These are phyloP conservation scores for Microsporum ferrugineum DNA, from an alignment of 2,329 filamentous ascomycete genomes.

Conservation along the genomic window DNA sequence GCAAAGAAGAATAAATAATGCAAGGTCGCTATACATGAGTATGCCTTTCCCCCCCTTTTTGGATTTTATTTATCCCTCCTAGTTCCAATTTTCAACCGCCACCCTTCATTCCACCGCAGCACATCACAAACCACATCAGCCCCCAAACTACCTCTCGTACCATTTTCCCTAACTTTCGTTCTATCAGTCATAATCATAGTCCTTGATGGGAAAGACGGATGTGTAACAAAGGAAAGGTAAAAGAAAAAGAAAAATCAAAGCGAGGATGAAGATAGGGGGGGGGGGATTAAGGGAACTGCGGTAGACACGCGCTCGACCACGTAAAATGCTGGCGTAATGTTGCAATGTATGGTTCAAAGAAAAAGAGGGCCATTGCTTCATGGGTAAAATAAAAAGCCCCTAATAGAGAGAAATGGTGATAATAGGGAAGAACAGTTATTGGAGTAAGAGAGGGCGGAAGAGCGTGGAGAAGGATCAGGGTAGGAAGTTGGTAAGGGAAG, in stretches of 20 bases:
- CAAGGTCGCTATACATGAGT: background rate
- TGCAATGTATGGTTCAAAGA: background rate
- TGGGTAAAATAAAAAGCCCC: background rate
- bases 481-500: no score
- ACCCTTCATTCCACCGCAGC: background rate
- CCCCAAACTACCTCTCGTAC: background rate
- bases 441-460: no score
- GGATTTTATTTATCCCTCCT: background rate
- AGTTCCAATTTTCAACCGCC: no score
- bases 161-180: background rate
- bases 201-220: background rate
- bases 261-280: background rate
- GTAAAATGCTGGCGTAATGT: background rate
- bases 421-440: background rate
- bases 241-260: background rate
- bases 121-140: no score
- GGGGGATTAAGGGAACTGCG: background rate
- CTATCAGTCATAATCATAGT: background rate
- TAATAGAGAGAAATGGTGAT: background rate
- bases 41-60: background rate
- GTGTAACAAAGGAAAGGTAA: background rate
- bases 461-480: no score
- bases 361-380: background rate
- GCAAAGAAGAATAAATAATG: background rate
- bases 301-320: background rate